phyloP scores from a whole-genome alignment of 192 early-diverging fungal species.

The Podochytrium sp. region DNA sequence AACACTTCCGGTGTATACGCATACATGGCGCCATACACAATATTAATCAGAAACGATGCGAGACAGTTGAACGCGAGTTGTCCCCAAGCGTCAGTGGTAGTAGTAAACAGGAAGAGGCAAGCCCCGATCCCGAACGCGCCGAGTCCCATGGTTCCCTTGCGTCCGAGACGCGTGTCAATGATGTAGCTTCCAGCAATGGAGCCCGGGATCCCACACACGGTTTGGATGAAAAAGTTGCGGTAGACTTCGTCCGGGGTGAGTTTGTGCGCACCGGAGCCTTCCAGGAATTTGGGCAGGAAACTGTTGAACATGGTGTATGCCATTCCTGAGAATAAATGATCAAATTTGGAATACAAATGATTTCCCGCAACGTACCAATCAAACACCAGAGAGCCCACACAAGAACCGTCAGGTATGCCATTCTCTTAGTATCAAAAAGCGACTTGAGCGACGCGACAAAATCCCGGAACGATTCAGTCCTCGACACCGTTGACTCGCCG shows the following conservation, averaged over 20 bases:
- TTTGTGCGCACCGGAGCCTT: not conserved
- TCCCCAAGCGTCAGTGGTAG: slow-evolving; percentile 52
- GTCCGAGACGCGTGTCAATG: slow-evolving; percentile 74
- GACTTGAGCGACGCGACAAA: not conserved
- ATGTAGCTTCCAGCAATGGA: slow-evolving; percentile 69
- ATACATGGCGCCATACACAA: slow-evolving; percentile 80
- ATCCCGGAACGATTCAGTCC: not conserved
- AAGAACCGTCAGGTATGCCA: no score
- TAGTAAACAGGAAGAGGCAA: slow-evolving; percentile 70
- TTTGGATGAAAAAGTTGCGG: slow-evolving; percentile 76
- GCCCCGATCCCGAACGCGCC: slow-evolving; percentile 72
- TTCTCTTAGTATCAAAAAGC: not conserved
- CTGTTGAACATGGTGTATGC: slow-evolving; percentile 88
- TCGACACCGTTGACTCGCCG: not conserved
- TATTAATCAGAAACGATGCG: slow-evolving; percentile 61
- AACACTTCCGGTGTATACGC: slow-evolving; percentile 90
- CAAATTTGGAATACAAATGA: no score
- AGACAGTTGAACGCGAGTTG: slow-evolving; percentile 67
- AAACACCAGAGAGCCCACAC: no score
- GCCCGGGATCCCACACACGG: slow-evolving; percentile 77
- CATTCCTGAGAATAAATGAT: slow-evolving; percentile 60
- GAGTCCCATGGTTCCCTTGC: slow-evolving; percentile 77
- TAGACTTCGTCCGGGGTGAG: slow-evolving; percentile 61
- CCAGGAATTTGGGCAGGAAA: slow-evolving; percentile 78
- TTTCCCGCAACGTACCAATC: no score